phyloP scores from a whole-genome alignment of 2,329 filamentous ascomycete species.

The Fusarium xylarioides region DNA sequence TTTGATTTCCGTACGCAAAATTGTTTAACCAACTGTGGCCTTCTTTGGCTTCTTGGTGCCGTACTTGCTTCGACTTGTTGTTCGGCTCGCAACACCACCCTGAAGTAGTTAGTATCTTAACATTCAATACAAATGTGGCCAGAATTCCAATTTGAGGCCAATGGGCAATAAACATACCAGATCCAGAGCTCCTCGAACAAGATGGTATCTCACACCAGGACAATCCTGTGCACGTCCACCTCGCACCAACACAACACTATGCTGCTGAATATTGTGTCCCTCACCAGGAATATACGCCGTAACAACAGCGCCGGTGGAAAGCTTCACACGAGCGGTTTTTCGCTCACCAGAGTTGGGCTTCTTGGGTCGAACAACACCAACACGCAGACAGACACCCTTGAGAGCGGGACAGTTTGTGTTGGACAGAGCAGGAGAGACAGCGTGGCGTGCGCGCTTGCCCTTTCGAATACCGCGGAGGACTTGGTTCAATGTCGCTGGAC shows the following conservation, averaged over 20 bases:
- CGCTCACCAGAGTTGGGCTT: slow-evolving; percentile 98
- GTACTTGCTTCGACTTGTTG: slow-evolving; percentile 92
- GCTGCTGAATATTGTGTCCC: slow-evolving; percentile 98
- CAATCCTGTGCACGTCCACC: slow-evolving; percentile 96
- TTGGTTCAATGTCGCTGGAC: slow-evolving; percentile 75
- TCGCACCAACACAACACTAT: slow-evolving; percentile 95
- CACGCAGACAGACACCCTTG: slow-evolving; percentile 96
- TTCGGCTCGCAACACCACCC: slow-evolving; percentile 89
- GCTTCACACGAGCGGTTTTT: slow-evolving; percentile 90
- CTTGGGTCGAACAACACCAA: slow-evolving; percentile 94
- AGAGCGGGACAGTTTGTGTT: slow-evolving; percentile 77
- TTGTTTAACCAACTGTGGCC: slow-evolving; percentile 61
- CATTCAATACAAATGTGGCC: background rate
- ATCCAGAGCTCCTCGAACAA: slow-evolving; percentile 91
- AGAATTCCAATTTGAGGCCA: background rate
- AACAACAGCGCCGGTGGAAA: slow-evolving; percentile 86
- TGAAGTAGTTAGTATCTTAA: slow-evolving; percentile 50
- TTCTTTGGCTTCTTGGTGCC: slow-evolving; percentile 99
- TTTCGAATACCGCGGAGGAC: slow-evolving; percentile 80
- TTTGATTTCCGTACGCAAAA: background rate
- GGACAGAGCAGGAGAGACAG: slow-evolving; percentile 84
- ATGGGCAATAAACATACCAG: slow-evolving; percentile 70
- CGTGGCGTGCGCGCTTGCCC: slow-evolving; percentile 82
- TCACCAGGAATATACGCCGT: slow-evolving; percentile 97
- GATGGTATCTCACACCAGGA: slow-evolving; percentile 95